These are phyloP conservation scores for Candida nitratophila DNA, from an alignment of 805 yeast species.

Conservation along the genomic window DNA sequence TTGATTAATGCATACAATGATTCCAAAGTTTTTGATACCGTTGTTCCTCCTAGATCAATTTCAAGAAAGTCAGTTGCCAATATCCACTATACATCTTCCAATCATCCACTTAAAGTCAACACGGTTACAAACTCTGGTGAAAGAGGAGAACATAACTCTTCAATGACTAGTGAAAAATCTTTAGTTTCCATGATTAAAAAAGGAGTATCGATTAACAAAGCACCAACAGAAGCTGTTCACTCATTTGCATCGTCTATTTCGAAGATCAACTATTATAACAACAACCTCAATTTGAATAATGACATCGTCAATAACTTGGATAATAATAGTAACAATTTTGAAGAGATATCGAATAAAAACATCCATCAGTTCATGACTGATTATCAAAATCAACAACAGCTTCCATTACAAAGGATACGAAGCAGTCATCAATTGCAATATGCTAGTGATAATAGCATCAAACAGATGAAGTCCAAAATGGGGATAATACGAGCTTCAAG, in stretches of 20 bases:
- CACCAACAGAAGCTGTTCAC: slow-evolving; percentile 4
- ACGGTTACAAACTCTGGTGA: not conserved
- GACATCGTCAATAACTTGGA: not conserved
- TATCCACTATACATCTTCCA: not conserved
- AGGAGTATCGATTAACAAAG: slow-evolving; percentile 9
- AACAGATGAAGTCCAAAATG: slow-evolving; percentile 1
- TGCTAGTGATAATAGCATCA: slow-evolving; percentile 1
- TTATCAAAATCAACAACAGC: slow-evolving; percentile 3
- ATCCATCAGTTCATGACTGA: slow-evolving; percentile 7
- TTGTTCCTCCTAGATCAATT: slow-evolving; percentile 8
- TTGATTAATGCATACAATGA: slow-evolving; percentile 22
- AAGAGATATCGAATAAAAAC: not conserved
- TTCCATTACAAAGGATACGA: not conserved
- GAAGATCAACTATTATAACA: slow-evolving; percentile 16
- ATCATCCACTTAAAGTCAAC: not conserved
- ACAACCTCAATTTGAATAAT: not conserved
- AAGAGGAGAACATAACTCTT: not conserved
- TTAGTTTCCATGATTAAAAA: not conserved
- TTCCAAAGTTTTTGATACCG: slow-evolving; percentile 20
- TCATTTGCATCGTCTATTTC: slow-evolving; percentile 15
- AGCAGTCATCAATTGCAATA: not conserved
- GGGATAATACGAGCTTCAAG: not conserved
- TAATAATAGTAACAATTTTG: not conserved
- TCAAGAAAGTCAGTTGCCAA: not conserved
- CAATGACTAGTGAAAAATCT: not conserved